Evolutionary conservation across 768 basidiomycete genomes (phyloP).

Genomic region (Suillus luteus): DNA sequence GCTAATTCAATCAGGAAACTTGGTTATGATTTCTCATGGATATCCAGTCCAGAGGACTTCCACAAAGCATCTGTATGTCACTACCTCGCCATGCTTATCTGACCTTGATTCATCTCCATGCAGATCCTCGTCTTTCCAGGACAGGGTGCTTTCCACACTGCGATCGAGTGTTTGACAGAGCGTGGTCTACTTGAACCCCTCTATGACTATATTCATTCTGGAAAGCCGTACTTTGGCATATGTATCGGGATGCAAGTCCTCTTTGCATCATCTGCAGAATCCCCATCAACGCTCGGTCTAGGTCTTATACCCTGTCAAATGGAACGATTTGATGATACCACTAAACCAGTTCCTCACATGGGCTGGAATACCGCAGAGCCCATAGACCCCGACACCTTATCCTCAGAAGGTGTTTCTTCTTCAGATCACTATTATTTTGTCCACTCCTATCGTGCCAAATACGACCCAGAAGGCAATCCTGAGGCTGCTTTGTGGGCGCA

Average conservation of each 20-base stretch:
- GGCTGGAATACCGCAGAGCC: constrained; percentile 89
- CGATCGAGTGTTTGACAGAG: constrained; percentile 71
- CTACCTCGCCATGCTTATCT: constrained; percentile 9
- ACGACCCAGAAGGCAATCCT: constrained; percentile 55
- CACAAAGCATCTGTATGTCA: constrained; percentile 82
- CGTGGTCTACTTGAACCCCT: constrained; percentile 82
- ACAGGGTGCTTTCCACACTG: constrained; percentile 90
- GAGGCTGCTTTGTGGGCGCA: constrained; percentile 76
- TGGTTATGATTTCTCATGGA: constrained; percentile 89
- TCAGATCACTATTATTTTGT: constrained; percentile 93
- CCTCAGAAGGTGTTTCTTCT: constrained; percentile 49
- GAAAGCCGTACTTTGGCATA: constrained; percentile 95
- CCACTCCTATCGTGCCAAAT: constrained; percentile 89
- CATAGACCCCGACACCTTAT: constrained; percentile 44
- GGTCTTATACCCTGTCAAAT: constrained; percentile 85
- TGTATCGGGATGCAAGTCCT: constrained; percentile 99
- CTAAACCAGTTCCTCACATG: constrained; percentile 96
- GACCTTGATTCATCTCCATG: constrained; percentile 16
- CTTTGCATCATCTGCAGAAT: constrained; percentile 84
- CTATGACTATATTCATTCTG: constrained; percentile 78
- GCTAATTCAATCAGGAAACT: constrained; percentile 88
- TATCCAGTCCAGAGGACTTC: constrained; percentile 79
- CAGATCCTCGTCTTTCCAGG: constrained; percentile 97
- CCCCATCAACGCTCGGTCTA: constrained; percentile 66
- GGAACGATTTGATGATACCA: constrained; percentile 62